phyloP scores from a whole-genome alignment of 148 eudicot species.

The Amaranthus hypochondriacus region DNA sequence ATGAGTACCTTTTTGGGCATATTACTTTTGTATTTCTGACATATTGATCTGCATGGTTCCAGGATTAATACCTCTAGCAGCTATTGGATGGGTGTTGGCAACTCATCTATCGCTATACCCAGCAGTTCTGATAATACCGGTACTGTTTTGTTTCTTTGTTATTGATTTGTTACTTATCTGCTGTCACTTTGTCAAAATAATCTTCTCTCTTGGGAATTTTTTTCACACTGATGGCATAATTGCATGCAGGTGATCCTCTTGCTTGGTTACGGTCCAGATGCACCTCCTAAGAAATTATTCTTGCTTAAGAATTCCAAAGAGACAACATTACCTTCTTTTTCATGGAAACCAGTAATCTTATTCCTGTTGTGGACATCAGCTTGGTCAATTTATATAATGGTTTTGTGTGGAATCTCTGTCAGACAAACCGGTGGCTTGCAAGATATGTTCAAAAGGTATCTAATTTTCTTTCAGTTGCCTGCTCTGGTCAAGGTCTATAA shows the following conservation, averaged over 20 bases:
- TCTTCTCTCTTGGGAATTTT: background rate
- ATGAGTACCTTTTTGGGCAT: background rate
- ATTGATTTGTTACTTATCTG: background rate
- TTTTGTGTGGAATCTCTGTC: constrained; percentile 64
- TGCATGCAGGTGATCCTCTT: constrained; percentile 60
- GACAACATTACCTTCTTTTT: constrained; percentile 34
- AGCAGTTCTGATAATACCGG: constrained; percentile 69
- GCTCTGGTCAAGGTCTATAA: background rate
- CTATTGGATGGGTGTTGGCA: constrained; percentile 86
- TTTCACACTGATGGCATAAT: background rate
- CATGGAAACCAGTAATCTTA: constrained; percentile 53
- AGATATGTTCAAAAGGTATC: constrained; percentile 90
- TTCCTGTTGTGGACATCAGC: constrained; percentile 71
- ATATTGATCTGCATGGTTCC: constrained; percentile 25
- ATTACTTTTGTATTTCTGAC: constrained; percentile 10
- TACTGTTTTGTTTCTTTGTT: constrained; percentile 32
- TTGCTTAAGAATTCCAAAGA: constrained; percentile 24
- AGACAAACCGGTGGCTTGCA: constrained; percentile 64
- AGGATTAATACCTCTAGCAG: constrained; percentile 80
- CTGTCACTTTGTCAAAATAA: background rate
- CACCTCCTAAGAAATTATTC: constrained; percentile 76
- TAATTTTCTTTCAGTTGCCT: background rate
- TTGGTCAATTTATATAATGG: constrained; percentile 65
- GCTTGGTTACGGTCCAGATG: constrained; percentile 76
- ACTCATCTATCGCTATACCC: constrained; percentile 95